Conservation (phyloP, 177 flowering plant genomes). For the Vitis hybrid region DNA sequence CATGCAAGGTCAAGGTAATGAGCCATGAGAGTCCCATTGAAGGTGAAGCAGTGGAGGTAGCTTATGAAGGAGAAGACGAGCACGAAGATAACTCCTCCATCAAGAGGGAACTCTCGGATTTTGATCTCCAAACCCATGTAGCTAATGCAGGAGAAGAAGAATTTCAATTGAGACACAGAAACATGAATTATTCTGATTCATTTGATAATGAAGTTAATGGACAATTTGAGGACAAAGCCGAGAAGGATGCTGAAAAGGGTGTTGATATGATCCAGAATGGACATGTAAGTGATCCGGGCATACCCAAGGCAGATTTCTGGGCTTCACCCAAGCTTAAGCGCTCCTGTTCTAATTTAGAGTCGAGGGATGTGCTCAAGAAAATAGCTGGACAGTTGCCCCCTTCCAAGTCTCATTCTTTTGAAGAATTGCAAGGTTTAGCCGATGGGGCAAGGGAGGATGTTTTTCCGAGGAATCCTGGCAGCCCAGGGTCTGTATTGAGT, state of each 20-base stretch:
- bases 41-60: conserved; percentile 41
- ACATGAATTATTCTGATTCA: conserved; percentile 12
- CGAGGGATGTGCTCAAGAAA: conserved; percentile 40
- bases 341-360: conserved; percentile 80
- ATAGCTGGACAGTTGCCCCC: conserved; percentile 38
- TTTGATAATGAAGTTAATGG: conserved; percentile 16
- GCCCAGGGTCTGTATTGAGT: conserved; percentile 53
- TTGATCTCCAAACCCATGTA: conserved; percentile 48
- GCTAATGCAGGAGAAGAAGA: conserved; percentile 18
- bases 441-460: conserved; percentile 19
- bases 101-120: conserved; percentile 57
- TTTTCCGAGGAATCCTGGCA: conserved; percentile 25
- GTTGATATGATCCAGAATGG: conserved; percentile 50
- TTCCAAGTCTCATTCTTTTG: conserved; percentile 57
- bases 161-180: conserved; percentile 10
- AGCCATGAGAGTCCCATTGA: conserved; percentile 37
- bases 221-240: conserved; percentile 13
- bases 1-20: conserved; percentile 43
- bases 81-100: conserved; percentile 52
- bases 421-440: conserved; percentile 41
- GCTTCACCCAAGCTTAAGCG: conserved; percentile 72
- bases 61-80: conserved; percentile 90
- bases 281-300: conserved; percentile 93
- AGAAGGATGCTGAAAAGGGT: conserved; percentile 25
- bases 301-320: conserved; percentile 47